Percentiles rank a stretch among this genome's conserved stretches.
phyloP scores from a whole-genome alignment of 805 yeast genomes.

The Ogataea pini region DNA sequence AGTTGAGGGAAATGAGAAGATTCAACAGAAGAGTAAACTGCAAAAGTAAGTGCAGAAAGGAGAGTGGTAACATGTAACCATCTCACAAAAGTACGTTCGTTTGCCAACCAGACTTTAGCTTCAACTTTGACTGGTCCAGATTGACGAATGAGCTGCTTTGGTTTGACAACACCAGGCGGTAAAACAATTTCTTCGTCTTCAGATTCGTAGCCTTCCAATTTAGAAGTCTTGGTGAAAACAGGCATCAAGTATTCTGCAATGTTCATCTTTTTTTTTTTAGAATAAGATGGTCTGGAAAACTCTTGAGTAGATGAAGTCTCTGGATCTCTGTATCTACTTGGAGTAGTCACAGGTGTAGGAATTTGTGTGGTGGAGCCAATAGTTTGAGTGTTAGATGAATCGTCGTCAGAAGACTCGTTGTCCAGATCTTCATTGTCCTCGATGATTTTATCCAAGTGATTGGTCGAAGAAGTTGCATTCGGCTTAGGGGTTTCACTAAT shows the following conservation, averaged over 20 bases:
- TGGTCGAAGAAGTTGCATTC: conserved; percentile 24
- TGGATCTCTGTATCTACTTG: conserved; percentile 6
- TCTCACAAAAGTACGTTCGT: conserved; percentile 93
- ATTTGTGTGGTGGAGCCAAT: conserved; percentile 4
- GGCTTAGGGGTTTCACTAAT: conserved; percentile 43
- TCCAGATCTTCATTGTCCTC: conserved; percentile 39
- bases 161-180: conserved; percentile 89
- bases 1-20: conserved; percentile 61
- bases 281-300: not conserved
- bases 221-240: conserved; percentile 34
- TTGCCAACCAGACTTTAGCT: conserved; percentile 98
- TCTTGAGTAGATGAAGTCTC: conserved; percentile 3
- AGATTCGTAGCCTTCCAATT: conserved; percentile 53
- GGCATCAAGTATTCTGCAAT: conserved; percentile 33
- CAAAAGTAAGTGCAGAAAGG: conserved; percentile 80
- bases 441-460: conserved; percentile 35
- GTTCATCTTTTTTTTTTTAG: conserved; percentile 18
- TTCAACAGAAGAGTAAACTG: conserved; percentile 74
- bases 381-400: conserved; percentile 45
- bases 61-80: conserved; percentile 91
- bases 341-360: conserved; percentile 7
- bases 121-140: conserved; percentile 93
- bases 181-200: conserved; percentile 85
- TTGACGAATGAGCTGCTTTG: conserved; percentile 75
- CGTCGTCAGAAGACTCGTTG: conserved; percentile 56